Evolutionary conservation across 352 stramenopile species (phyloP).

Genomic region (Phytophthora fragariaefolia): DNA sequence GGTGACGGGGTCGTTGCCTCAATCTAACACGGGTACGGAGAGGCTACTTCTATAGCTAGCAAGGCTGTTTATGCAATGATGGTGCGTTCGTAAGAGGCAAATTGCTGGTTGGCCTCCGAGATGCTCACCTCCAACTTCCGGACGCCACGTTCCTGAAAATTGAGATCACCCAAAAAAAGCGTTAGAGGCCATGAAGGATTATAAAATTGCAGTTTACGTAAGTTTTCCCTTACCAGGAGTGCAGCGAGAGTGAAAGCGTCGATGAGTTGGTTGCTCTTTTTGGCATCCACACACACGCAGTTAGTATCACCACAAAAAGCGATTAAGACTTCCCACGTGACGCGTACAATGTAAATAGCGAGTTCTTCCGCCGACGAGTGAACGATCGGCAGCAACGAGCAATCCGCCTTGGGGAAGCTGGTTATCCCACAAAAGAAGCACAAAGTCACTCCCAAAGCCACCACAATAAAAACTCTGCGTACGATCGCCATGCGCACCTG

Average conservation of each 20-base stretch:
- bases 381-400: conserved; percentile 95
- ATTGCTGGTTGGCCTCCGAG: conserved; percentile 93
- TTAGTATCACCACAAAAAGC: background rate
- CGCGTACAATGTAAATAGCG: conserved; percentile 93
- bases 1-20: conserved; percentile 22
- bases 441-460: background rate
- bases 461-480: background rate
- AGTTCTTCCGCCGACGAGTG: conserved; percentile 98
- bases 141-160: conserved; percentile 68
- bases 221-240: conserved; percentile 51
- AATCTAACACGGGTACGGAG: background rate
- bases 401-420: conserved; percentile 96
- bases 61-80: conserved; percentile 51
- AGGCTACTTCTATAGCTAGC: background rate
- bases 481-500: conserved; percentile 40
- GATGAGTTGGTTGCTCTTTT: conserved; percentile 87
- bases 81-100: conserved; percentile 81
- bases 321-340: background rate
- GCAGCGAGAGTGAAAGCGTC: conserved; percentile 85
- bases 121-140: conserved; percentile 95
- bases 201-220: background rate
- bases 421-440: background rate
- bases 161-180: background rate
- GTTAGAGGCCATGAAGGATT: background rate
- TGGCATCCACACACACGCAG: background rate